Evolutionary conservation across 208 protist species (phyloP).

Genomic region (Crithidia bombi): DNA sequence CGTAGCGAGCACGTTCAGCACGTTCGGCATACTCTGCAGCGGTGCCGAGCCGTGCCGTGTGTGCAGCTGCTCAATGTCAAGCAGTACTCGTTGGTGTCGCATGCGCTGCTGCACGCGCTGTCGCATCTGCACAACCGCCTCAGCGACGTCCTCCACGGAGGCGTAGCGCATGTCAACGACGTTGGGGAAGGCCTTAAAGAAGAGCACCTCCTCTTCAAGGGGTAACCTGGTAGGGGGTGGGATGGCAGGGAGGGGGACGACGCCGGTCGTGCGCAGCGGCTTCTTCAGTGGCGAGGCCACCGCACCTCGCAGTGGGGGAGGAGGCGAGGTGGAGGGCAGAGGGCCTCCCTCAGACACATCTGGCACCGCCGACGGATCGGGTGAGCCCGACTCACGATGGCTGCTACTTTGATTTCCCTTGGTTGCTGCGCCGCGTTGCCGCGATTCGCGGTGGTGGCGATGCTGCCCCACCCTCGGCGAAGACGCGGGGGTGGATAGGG

Average conservation of each 20-base stretch:
- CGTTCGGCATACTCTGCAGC: conserved; percentile 34
- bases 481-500: neutral
- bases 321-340: conserved; percentile 9
- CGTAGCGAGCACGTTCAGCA: conserved; percentile 24
- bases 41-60: conserved; percentile 25
- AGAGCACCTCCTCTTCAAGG: conserved; percentile 33
- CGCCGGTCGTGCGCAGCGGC: conserved; percentile 2
- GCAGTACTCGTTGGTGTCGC: conserved; percentile 34
- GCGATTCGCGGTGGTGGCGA: too few relatives aligned
- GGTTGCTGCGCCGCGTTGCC: neutral
- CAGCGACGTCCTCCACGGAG: conserved; percentile 46
- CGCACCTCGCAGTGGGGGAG: conserved; percentile 1
- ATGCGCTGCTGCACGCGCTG: conserved; percentile 47
- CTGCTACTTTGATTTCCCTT: neutral
- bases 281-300: neutral
- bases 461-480: too few relatives aligned
- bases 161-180: conserved; percentile 73
- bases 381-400: neutral
- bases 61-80: conserved; percentile 28
- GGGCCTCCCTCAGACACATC: neutral
- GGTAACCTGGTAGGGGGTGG: neutral
- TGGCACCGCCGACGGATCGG: neutral
- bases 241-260: neutral
- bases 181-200: conserved; percentile 49
- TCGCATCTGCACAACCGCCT: conserved; percentile 52